A percentile compares a stretch with the other conserved stretches of the same genome.
These are phyloP conservation scores for Phytopythium ostracodes DNA, from an alignment of 352 stramenopile genomes.

Conservation along the genomic window DNA sequence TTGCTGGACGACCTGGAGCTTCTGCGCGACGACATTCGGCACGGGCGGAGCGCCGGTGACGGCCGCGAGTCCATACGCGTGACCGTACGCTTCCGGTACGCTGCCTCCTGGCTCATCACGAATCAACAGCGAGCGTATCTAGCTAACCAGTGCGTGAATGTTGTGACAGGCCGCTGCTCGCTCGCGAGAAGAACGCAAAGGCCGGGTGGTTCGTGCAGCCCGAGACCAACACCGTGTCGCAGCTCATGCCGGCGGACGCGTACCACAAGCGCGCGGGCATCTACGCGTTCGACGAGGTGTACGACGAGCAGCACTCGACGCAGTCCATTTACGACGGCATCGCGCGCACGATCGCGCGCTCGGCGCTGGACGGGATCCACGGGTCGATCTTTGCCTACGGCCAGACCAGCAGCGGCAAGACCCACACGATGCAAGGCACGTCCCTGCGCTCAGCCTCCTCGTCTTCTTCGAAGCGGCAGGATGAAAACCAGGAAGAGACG, in stretches of 20 bases:
- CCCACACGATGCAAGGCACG: slow-evolving; percentile 67
- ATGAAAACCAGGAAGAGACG: slow-evolving; percentile 19
- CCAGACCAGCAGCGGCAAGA: slow-evolving; percentile 83
- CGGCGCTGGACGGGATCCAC: slow-evolving; percentile 68
- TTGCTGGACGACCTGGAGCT: slow-evolving; percentile 29
- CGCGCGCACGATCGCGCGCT: slow-evolving; percentile 55
- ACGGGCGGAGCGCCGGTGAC: slow-evolving; percentile 13
- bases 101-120: too few species aligned
- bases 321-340: slow-evolving; percentile 63
- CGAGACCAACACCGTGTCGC: slow-evolving; percentile 25
- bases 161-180: slow-evolving; percentile 13
- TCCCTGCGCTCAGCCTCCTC: slow-evolving; percentile 10
- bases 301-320: slow-evolving; percentile 38
- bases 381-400: slow-evolving; percentile 83
- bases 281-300: slow-evolving; percentile 57
- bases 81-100: slow-evolving; percentile 30
- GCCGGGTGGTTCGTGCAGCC: slow-evolving; percentile 33
- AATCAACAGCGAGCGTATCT: not conserved
- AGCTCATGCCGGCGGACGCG: slow-evolving; percentile 14
- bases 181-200: slow-evolving; percentile 23
- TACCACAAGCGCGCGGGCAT: slow-evolving; percentile 16
- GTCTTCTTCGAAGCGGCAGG: slow-evolving; percentile 1
- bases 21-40: slow-evolving; percentile 9
- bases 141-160: not conserved
- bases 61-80: slow-evolving; percentile 30